Evolutionary conservation across 768 basidiomycete genomes (phyloP).

Genomic region (Phanerochaete sordida): DNA sequence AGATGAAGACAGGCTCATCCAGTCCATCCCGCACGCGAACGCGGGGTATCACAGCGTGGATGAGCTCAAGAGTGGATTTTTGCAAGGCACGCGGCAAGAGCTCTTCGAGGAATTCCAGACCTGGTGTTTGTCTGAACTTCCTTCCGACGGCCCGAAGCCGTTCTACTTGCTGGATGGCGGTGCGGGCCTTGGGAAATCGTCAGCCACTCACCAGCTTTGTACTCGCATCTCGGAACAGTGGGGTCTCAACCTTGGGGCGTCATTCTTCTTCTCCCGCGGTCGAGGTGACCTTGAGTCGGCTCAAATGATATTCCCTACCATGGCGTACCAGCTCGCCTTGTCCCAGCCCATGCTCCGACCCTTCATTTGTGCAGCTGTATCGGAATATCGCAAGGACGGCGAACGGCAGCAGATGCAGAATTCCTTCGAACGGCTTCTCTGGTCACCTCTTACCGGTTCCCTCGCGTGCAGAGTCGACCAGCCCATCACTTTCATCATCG

Average conservation of each 20-base stretch:
- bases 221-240: neutral
- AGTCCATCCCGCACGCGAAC: neutral
- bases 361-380: neutral
- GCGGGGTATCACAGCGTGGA: neutral
- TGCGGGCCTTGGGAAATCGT: neutral
- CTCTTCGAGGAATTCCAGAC: neutral
- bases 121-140: too few species aligned
- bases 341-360: neutral
- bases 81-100: neutral
- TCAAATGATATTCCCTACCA: neutral
- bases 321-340: neutral
- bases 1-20: too few species aligned
- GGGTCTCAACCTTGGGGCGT: neutral
- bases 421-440: neutral
- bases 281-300: neutral
- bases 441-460: neutral
- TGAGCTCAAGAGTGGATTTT: neutral
- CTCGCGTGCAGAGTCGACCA: neutral
- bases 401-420: neutral
- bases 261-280: neutral
- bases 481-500: neutral
- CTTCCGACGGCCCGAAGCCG: too few species aligned
- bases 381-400: neutral
- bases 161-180: slow-evolving; percentile 1
- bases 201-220: neutral